phyloP scores from a whole-genome alignment of 129 eudicot species.

The Flaveria bidentis region DNA sequence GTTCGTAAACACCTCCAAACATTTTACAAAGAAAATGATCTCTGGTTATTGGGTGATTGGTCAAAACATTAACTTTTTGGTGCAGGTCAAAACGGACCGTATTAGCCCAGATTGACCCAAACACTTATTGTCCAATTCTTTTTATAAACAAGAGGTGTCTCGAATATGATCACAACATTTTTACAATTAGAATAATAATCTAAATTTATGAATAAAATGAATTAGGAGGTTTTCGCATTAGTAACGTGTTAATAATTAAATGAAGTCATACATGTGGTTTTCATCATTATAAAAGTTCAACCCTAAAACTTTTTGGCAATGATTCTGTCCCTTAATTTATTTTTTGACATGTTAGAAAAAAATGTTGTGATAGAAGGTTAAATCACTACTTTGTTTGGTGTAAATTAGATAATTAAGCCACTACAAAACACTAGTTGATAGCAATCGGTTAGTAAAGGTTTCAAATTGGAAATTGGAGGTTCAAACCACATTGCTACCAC shows the following conservation, averaged over 20 bases:
- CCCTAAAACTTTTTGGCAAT: neutral
- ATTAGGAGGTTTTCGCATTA: neutral
- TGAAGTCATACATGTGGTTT: neutral
- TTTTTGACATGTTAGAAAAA: neutral
- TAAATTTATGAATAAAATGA: neutral
- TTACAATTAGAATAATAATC: neutral
- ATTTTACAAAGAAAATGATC: neutral
- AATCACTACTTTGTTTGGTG: neutral
- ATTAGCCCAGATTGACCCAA: neutral
- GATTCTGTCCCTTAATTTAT: neutral
- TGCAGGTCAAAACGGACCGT: neutral
- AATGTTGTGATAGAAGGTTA: neutral
- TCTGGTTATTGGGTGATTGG: neutral
- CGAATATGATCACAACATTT: neutral
- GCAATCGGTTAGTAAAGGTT: too few relatives aligned
- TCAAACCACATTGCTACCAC: too few relatives aligned
- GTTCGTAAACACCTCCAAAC: neutral
- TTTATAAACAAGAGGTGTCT: neutral
- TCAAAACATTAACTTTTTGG: neutral
- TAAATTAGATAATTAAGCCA: neutral
- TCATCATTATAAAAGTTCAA: neutral
- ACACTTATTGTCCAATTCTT: neutral
- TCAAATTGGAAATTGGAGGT: too few relatives aligned
- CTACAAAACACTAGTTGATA: neutral
- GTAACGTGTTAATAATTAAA: neutral